Evolutionary conservation across 2,329 filamentous ascomycete genomes (phyloP), one percentile per base, ranked within the genome.

Genomic region (Penicillium polonicum): DNA sequence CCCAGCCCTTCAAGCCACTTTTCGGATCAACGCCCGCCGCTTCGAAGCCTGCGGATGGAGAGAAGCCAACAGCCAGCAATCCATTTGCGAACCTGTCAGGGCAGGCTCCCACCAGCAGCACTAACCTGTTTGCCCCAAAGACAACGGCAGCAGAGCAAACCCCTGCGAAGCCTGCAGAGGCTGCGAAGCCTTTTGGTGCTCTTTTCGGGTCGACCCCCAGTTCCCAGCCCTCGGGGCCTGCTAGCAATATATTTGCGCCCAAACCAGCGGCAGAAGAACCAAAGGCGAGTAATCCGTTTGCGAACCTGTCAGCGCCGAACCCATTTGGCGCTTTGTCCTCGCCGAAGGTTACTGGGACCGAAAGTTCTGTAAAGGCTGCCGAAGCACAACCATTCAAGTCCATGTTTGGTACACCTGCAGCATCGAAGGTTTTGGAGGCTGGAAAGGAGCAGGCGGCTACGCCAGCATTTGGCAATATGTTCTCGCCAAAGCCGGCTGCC

Each of bases 261-360:
- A 31, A 65, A 59, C 38, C 65, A 64, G 51, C 57, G 41, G 60
- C 60, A 25, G 35, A 65, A 23, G 55, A 57, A 15, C 53, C 69
- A 15, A 52, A 60, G 19, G 19, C 64, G 2, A 71, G 62, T 50
- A 77, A 77, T 57, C 75, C 75, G 17, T 77, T 77, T 53, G 65
- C 66, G 31, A 73, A 58, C 43, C 21, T 55, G 12, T 49, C 52
- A 17, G 44, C 27, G n/a, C 36, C 43, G 6, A 54, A 25, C 33
- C 27, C 52, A 23, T 54, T 48, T 8, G 27, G 33, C 17, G 8
- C 9, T 19, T 25, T 48, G 19, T 52, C 54, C 21, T 41, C 54
- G 1, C 48, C 49, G 4, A 57, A 57, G 35, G 49, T 48, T 29
- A 53, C 42, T 19, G 55, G 27, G 7, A 46, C 19, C 17, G 54